Base-by-base conservation (phyloP, 2,329 filamentous ascomycete genomes). In the Colletotrichum eleusines region DNA sequence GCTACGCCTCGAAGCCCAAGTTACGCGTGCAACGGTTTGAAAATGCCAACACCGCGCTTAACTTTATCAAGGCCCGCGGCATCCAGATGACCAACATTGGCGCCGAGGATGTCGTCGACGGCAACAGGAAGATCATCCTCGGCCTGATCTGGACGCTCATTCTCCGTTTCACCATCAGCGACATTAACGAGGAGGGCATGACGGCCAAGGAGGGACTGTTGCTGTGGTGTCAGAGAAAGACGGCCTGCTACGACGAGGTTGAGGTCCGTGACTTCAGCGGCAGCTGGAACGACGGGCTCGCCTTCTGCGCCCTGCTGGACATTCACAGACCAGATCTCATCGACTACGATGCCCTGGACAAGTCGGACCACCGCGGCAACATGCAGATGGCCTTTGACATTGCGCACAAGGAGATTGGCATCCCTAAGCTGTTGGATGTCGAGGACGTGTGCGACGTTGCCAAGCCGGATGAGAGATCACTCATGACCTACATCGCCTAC, bases 401-500 rank as follows among this genome's bases (percentile, higher is more conserved):
- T 77, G 96, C 96, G 11, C 90, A 93, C 76, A 94, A 95, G 79
- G 96, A 98, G 83, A 98, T 99, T 77, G 96, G 96, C 60, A 99
- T 99, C 71, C 96, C 96, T 20, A 94, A 95, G 77, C 86, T 99
- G 79, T 88, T 99, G 70, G 96, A 99, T 80, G 96, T 98, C 18
- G 96, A 99, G 82, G 96, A 99, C 84, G 96, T 99, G 26, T 97
- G 94, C 80, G 96, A 99, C 79, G 95, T 99, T 35, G 89, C 94
- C 31, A 97, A 96, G 83, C 96, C 96, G 31, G 96, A 99, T 80
- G 96, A 99, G 82, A 91, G 94, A 76, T 97, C 93, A 80, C 87
- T 99, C 79, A 99, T 99, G 96, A 99, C 96, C 0, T 99, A 99
- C 81, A 99, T 99, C 76, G 96, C 96, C 74, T 99, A 99, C 85